A percentile compares a stretch with the other conserved stretches of the same genome.
These are phyloP conservation scores for Aspergillus fischeri DNA, from an alignment of 2,329 filamentous ascomycete species.

Conservation along the genomic window DNA sequence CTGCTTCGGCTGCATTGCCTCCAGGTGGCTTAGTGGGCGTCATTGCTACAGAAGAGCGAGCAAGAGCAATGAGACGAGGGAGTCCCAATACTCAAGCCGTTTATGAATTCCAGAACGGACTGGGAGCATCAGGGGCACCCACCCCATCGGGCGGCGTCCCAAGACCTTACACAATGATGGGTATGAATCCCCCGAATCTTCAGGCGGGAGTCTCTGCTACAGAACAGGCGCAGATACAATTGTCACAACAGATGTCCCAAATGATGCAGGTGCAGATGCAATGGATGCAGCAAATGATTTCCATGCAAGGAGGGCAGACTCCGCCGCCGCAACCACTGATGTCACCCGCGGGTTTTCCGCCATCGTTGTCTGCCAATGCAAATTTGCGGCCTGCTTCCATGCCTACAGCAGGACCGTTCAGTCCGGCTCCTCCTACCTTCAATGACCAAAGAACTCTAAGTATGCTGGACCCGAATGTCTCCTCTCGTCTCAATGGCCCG, in stretches of 20 bases:
- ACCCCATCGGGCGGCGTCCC: constrained; percentile 28
- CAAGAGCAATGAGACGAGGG: constrained; percentile 70
- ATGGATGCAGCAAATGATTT: constrained; percentile 68
- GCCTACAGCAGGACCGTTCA: constrained; percentile 28
- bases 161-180: constrained; percentile 36
- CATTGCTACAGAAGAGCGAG: constrained; percentile 79
- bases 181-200: constrained; percentile 19
- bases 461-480: constrained; percentile 67
- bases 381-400: constrained; percentile 49
- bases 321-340: constrained; percentile 27
- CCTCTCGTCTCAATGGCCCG: constrained; percentile 33
- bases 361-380: constrained; percentile 20
- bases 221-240: constrained; percentile 72
- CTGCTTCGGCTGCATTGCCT: constrained; percentile 45
- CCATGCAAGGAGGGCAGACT: constrained; percentile 56
- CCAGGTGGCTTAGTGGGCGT: constrained; percentile 82
- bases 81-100: constrained; percentile 65
- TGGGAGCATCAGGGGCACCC: constrained; percentile 21
- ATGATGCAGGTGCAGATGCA: constrained; percentile 96
- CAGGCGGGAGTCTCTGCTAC: constrained; percentile 49
- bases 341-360: constrained; percentile 24
- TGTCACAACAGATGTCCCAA: constrained; percentile 78
- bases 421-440: constrained; percentile 12
- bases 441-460: constrained; percentile 66
- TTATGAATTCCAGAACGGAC: constrained; percentile 31